These are phyloP conservation scores for Atkinsonella hypoxylon DNA, from an alignment of 2,329 filamentous ascomycete species.

Conservation along the genomic window DNA sequence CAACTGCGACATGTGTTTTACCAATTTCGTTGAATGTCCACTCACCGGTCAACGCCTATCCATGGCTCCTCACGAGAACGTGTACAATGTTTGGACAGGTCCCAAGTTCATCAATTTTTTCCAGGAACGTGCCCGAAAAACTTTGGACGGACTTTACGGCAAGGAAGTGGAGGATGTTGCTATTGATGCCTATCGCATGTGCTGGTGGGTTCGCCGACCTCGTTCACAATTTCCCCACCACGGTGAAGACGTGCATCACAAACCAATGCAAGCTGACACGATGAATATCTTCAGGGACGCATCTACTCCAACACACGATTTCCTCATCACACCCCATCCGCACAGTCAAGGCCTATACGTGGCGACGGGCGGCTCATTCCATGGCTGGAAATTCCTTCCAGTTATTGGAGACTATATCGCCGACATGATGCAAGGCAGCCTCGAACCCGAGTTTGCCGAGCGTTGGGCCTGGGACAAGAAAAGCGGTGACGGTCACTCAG, in stretches of 20 bases:
- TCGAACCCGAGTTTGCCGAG: conserved; percentile 24
- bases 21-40: conserved; percentile 36
- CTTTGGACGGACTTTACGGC: conserved; percentile 29
- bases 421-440: conserved; percentile 32
- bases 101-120: conserved; percentile 27
- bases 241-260: not conserved
- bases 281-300: conserved; percentile 37
- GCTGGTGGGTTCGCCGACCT: conserved; percentile 25
- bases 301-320: conserved; percentile 50
- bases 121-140: conserved; percentile 29
- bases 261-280: conserved; percentile 1
- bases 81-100: conserved; percentile 32
- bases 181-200: conserved; percentile 33
- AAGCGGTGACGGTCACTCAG: conserved; percentile 26
- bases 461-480: conserved; percentile 36
- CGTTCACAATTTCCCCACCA: conserved; percentile 3
- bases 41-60: conserved; percentile 39
- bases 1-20: conserved; percentile 47
- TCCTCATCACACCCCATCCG: conserved; percentile 42
- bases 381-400: conserved; percentile 54
- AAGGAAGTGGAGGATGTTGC: conserved; percentile 24
- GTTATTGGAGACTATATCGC: conserved; percentile 48
- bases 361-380: conserved; percentile 51
- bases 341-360: conserved; percentile 42
- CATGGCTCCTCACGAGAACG: conserved; percentile 28